A percentile compares a stretch with the other conserved stretches of the same genome.
Evolutionary conservation across 805 yeast species (phyloP).

Genomic region (Ogataea philodendri): DNA sequence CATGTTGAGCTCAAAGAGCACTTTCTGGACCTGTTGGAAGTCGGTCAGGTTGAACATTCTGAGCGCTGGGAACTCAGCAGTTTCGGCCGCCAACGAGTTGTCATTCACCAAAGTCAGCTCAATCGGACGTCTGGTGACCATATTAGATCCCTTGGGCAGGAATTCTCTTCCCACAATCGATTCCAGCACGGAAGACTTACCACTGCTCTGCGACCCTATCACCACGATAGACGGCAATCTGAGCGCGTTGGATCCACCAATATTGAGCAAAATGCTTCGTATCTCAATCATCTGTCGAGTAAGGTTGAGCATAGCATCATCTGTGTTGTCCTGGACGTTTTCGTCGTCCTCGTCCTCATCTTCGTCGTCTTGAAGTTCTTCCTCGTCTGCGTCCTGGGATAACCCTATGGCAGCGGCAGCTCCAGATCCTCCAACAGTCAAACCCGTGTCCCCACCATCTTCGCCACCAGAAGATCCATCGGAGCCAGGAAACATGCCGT

Average conservation of each 20-base stretch:
- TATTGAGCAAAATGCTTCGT: conserved; percentile 68
- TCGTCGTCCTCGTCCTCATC: conserved; percentile 42
- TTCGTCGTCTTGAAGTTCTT: conserved; percentile 35
- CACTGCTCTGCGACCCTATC: conserved; percentile 95
- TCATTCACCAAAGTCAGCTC: conserved; percentile 90
- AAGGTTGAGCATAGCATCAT: conserved; percentile 79
- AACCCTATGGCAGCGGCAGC: conserved; percentile 51
- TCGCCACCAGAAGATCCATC: conserved; percentile 32
- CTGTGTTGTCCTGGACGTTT: conserved; percentile 43
- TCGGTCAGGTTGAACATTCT: conserved; percentile 80
- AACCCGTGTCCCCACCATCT: conserved; percentile 28
- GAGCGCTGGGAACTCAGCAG: conserved; percentile 91
- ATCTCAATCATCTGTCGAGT: conserved; percentile 98
- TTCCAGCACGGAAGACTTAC: conserved; percentile 94
- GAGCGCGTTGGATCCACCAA: conserved; percentile 71
- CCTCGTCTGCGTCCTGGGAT: conserved; percentile 34
- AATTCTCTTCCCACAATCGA: conserved; percentile 98
- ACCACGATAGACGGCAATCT: conserved; percentile 94
- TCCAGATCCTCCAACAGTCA: conserved; percentile 52
- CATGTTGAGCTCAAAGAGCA: conserved; percentile 84
- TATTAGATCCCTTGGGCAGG: conserved; percentile 93
- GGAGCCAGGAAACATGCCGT: conserved; percentile 26
- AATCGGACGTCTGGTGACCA: conserved; percentile 98
- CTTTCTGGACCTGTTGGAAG: conserved; percentile 82
- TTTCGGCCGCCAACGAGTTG: conserved; percentile 72